Evolutionary conservation across 805 yeast species (phyloP).

Genomic region (Starmerella geochares): DNA sequence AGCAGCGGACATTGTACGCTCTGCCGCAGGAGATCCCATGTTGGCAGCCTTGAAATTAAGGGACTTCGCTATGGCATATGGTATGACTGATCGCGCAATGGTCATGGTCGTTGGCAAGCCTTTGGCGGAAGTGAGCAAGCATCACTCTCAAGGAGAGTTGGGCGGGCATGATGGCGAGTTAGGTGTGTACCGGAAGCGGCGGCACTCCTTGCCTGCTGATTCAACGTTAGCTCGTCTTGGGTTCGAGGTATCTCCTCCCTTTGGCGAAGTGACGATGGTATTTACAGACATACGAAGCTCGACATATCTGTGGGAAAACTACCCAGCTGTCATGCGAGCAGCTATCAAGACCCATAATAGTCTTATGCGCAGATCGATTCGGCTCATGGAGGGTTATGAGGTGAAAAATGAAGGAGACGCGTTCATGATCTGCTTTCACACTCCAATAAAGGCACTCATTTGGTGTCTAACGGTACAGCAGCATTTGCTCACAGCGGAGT

Average conservation of each 20-base stretch:
- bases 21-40: slow-evolving; percentile 67
- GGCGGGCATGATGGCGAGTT: slow-evolving; percentile 8
- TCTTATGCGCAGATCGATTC: slow-evolving; percentile 83
- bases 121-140: neutral
- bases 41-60: slow-evolving; percentile 85
- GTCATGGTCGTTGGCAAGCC: slow-evolving; percentile 49
- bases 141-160: slow-evolving; percentile 10
- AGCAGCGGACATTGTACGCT: slow-evolving; percentile 83
- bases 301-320: slow-evolving; percentile 84
- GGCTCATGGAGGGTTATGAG: slow-evolving; percentile 94
- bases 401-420: slow-evolving; percentile 99
- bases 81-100: slow-evolving; percentile 71
- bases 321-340: slow-evolving; percentile 84
- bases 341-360: slow-evolving; percentile 92
- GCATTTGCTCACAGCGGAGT: slow-evolving; percentile 70
- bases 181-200: slow-evolving; percentile 32
- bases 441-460: slow-evolving; percentile 76
- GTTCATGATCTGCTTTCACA: slow-evolving; percentile 92
- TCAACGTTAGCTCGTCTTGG: slow-evolving; percentile 71
- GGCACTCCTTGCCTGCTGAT: slow-evolving; percentile 53
- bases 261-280: slow-evolving; percentile 87
- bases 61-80: slow-evolving; percentile 90
- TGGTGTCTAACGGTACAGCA: slow-evolving; percentile 94
- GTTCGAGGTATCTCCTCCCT: slow-evolving; percentile 81
- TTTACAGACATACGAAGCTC: slow-evolving; percentile 96